Percentiles rank a stretch among this genome's conserved stretches.
Evolutionary conservation across 164 flowering plant genomes (phyloP).

Genomic region (Vitis rotundifolia): DNA sequence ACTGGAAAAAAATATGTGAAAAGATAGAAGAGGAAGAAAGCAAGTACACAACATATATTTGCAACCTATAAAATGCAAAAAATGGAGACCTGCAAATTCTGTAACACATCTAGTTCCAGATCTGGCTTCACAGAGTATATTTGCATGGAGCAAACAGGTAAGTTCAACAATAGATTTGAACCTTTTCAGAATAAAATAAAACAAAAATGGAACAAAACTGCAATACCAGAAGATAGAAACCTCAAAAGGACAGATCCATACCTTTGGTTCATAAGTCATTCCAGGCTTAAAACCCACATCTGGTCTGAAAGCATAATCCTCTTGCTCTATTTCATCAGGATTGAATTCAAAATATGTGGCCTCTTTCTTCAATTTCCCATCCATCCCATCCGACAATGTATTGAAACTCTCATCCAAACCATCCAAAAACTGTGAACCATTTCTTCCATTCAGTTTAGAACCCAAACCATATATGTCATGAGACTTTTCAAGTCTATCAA

Average conservation of each 20-base stretch:
- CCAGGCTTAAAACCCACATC: conserved; percentile 43
- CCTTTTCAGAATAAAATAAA: neutral
- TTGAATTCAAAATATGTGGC: conserved; percentile 57
- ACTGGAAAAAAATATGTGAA: too few relatives aligned
- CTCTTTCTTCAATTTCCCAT: conserved; percentile 65
- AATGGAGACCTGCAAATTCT: too few relatives aligned
- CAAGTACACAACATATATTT: too few relatives aligned
- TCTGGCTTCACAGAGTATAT: neutral
- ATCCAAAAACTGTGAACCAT: conserved; percentile 21
- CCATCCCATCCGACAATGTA: conserved; percentile 72
- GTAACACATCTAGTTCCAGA: neutral
- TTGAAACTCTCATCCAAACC: conserved; percentile 48
- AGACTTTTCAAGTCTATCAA: conserved; percentile 46
- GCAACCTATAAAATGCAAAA: too few relatives aligned
- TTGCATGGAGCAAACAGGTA: neutral
- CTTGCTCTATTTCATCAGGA: conserved; percentile 43
- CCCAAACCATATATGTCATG: conserved; percentile 27
- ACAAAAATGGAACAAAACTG: neutral
- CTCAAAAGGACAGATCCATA: conserved; percentile 15
- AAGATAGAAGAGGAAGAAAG: too few relatives aligned
- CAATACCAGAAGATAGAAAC: neutral
- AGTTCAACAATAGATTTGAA: neutral
- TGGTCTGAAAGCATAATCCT: conserved; percentile 63
- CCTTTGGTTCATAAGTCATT: conserved; percentile 49
- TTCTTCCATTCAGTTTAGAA: conserved; percentile 14